Percentiles rank a stretch among this genome's conserved stretches.
Conservation (phyloP, 768 basidiomycete species). For the Hypsizygus marmoreus region DNA sequence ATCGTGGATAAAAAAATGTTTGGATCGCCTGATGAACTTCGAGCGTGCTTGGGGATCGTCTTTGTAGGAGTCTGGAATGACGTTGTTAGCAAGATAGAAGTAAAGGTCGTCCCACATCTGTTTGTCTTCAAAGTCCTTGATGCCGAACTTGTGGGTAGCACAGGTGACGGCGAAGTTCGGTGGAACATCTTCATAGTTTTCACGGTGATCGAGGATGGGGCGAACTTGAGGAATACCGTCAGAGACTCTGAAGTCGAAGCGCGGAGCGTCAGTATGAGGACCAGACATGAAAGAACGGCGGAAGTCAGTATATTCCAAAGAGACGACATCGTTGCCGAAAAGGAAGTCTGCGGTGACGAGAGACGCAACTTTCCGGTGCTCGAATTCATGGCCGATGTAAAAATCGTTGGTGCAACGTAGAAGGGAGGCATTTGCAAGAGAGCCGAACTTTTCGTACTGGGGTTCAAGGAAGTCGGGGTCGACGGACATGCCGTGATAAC, state of each 20-base stretch:
- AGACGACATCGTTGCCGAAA: background rate
- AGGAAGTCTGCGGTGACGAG: background rate
- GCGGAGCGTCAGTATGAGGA: background rate
- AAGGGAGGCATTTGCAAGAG: background rate
- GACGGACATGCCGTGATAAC: background rate
- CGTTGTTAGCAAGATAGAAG: conserved; percentile 11
- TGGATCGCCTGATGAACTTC: background rate
- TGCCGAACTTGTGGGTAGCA: conserved; percentile 8
- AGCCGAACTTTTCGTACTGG: background rate
- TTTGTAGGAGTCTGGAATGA: background rate
- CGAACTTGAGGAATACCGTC: too few relatives aligned
- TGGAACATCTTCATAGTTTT: background rate
- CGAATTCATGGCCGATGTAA: background rate
- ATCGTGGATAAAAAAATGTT: conserved; percentile 16
- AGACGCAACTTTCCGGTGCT: background rate
- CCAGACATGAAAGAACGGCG: background rate
- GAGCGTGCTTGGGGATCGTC: background rate
- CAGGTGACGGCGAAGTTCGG: background rate
- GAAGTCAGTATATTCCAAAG: background rate
- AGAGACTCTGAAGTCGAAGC: background rate
- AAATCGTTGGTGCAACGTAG: conserved; percentile 1
- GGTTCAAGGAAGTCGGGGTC: background rate
- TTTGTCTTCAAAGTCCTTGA: conserved; percentile 9
- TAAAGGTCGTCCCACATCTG: conserved; percentile 19
- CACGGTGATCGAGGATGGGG: too few relatives aligned